Conservation (phyloP, 805 yeast genomes). For the Lipomyces orientalis region DNA sequence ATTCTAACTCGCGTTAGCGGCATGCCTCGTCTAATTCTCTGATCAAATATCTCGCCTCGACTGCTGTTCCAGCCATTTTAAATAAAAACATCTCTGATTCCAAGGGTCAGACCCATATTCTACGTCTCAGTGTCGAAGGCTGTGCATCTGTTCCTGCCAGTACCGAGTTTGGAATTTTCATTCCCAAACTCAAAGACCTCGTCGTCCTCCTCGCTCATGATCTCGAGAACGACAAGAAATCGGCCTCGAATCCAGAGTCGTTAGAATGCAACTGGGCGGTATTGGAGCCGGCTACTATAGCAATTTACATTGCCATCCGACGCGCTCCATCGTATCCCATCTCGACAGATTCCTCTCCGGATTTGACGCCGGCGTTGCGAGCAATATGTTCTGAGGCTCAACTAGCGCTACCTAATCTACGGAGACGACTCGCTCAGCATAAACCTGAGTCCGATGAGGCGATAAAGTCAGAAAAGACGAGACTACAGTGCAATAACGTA, state of each 20-base stretch:
- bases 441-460: background rate
- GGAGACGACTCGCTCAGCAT: conserved; percentile 7
- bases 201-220: conserved; percentile 5
- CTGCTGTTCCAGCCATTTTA: conserved; percentile 28
- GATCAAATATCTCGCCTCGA: conserved; percentile 21
- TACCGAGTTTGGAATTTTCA: conserved; percentile 28
- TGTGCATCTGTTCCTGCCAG: conserved; percentile 26
- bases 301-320: conserved; percentile 27
- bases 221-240: background rate
- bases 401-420: conserved; percentile 11
- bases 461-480: conserved; percentile 8
- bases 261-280: conserved; percentile 27
- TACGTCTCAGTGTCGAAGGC: conserved; percentile 32
- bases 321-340: conserved; percentile 30
- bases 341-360: conserved; percentile 31
- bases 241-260: background rate
- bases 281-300: conserved; percentile 26
- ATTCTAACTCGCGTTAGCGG: conserved; percentile 10
- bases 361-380: conserved; percentile 31
- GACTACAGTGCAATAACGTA: conserved; percentile 28
- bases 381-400: conserved; percentile 26
- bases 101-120: conserved; percentile 16
- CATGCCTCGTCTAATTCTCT: conserved; percentile 23
- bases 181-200: conserved; percentile 30
- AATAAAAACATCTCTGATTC: conserved; percentile 3